phyloP scores from a whole-genome alignment of 2,329 filamentous ascomycete species.

The Aspergillus sp. region DNA sequence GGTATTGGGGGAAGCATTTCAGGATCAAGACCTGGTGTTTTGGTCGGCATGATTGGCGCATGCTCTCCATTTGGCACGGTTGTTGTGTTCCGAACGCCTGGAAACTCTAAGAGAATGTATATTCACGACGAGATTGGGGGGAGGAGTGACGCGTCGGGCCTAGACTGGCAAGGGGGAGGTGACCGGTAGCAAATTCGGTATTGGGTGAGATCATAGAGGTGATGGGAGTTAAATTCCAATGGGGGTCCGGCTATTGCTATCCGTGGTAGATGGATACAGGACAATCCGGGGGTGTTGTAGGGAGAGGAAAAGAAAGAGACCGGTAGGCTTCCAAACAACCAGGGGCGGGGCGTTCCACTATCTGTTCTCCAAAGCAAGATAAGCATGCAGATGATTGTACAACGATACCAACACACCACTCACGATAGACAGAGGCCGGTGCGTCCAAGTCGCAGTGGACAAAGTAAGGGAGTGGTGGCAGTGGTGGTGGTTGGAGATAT shows the following conservation, averaged over 20 bases:
- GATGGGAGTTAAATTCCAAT: background rate
- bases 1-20: constrained; percentile 91
- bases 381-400: background rate
- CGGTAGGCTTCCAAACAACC: background rate
- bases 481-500: background rate
- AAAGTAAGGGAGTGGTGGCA: background rate
- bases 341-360: background rate
- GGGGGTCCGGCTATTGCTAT: background rate
- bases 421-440: background rate
- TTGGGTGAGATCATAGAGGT: background rate
- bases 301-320: constrained; percentile 7
- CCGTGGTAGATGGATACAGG: background rate
- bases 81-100: too few relatives aligned
- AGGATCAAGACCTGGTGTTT: constrained; percentile 95
- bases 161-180: background rate
- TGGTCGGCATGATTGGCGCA: constrained; percentile 63
- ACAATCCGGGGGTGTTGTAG: background rate
- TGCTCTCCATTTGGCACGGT: constrained; percentile 43
- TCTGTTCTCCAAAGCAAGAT: background rate
- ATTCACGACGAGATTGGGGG: background rate
- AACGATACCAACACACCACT: background rate
- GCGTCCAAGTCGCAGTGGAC: background rate
- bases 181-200: background rate
- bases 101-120: background rate
- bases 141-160: background rate